Base-by-base conservation (phyloP, 805 yeast species). In the Yarrowia sp. region DNA sequence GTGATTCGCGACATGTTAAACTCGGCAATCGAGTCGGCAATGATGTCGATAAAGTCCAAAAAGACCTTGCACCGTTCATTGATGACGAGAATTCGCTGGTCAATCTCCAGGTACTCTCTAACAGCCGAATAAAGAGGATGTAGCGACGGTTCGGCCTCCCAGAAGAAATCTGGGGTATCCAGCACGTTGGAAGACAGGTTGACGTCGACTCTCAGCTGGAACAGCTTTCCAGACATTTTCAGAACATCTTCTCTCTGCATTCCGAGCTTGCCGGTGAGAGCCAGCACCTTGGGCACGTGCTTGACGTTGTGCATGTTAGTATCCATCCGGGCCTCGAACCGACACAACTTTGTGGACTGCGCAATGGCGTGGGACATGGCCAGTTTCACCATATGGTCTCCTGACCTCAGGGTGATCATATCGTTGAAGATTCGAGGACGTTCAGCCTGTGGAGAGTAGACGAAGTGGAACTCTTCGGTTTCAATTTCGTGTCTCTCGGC, bases 281-380 rank as follows among this genome's bases (percentile, higher is more conserved):
- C 98, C 66, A 95, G 79, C 69, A 93, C 85, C 74, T 91, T 91
- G 1, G 99, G 99, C 40, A 95, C 82, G 74, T 87, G 88, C n/a
- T 96, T 88, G 42, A 94, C 94, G 71, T 92, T 89, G 69, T 87
- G 89, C 74, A 95, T 82, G 69, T 90, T 87, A 42, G 87, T 87
- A 14, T 94, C 90, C 88, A 95, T 92, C 72, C 97, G 83, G 47
- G 96, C 90, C 77, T 95, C 99, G 78, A 94, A 95, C 69, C 93
- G 80, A 47, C 97, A 90, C 39, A 95, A 79, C 76, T 93, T 95
- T 0, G 98, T 93, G 71, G 96, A 91, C 77, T 95, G 99, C 0
- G 98, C 98, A 70, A 95, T 91, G 1, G 98, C 97, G 77, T 95
- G 97, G 0, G 98, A 91, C 85, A 95, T 86, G 7, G 98, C 91